These are phyloP conservation scores for Sphagnum magellanicum DNA, from an alignment of 228 moss, liverwort and hornwort species.

Conservation along the genomic window DNA sequence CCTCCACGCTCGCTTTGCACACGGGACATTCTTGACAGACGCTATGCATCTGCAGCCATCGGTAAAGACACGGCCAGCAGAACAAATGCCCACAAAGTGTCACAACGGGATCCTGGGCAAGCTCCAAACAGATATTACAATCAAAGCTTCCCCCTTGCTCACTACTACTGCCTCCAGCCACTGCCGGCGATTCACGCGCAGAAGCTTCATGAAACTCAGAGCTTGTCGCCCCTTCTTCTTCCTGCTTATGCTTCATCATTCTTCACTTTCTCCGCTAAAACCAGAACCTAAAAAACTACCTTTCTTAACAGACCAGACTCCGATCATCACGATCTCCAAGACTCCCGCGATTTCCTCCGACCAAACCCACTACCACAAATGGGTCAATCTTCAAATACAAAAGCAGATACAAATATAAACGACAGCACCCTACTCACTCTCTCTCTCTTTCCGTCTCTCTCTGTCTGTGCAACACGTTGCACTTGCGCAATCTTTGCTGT, in stretches of 20 bases:
- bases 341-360: no score
- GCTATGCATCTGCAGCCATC: conserved; percentile 98
- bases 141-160: conserved; percentile 94
- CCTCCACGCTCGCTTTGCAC: conserved; percentile 95
- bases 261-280: conserved; percentile 34
- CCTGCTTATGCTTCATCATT: conserved; percentile 60
- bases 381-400: no score
- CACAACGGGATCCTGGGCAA: conserved; percentile 95
- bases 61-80: conserved; percentile 98
- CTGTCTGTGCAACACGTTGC: no score
- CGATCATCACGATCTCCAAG: no score
- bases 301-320: no score
- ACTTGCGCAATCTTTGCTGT: no score
- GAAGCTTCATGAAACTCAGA: conserved; percentile 59
- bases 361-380: no score
- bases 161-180: conserved; percentile 22
- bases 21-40: conserved; percentile 97
- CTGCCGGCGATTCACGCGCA: conserved; percentile 29
- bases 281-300: no score
- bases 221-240: conserved; percentile 11
- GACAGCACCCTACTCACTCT: no score
- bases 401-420: no score
- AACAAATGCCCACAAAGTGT: conserved; percentile 94
- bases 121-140: conserved; percentile 94
- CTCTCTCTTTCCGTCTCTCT: no score